Evolutionary conservation across 371 early-diverging fungal species (phyloP), one percentile per base, ranked within the genome.

Genomic region (Rhizopus stolonifer): DNA sequence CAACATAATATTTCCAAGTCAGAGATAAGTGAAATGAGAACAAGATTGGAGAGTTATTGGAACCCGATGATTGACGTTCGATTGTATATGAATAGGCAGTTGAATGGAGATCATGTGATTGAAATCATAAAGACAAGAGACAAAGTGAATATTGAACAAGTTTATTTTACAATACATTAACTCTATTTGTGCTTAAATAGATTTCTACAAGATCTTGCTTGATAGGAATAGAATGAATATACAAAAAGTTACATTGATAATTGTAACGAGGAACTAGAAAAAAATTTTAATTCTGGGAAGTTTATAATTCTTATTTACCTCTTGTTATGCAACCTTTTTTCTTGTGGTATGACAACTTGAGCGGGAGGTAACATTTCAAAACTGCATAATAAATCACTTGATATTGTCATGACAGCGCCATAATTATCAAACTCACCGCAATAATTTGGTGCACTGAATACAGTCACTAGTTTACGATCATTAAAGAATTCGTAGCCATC

Each of bases 401-500:
- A 90, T 24, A 97, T 94, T 18, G 86, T 81, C 96, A 98, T 93
- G 59, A 96, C 90, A 2, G 92, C 96, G 2, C 94, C 94, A 56
- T 79, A 85, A 49, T 97, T 98, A 64, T 95, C 95, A 79, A 96
- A 97, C 67, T 96, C 97, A 25, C 97, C 98, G 67, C 99, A 99
- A 61, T 98, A 99, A 74, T 99, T 97, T 18, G 99, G 99, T 4
- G 99, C 99, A 21, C 92, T 91, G 64, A 98, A 99, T 24, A 99
- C 78, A 3, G 99, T 99, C 1, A 99, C 99, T 23, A 98, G 72
- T 24, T 85, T 86, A 46, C 95, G 83, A 52, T 94, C 87, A 51
- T 92, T 91, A 79, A 98, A 98, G 72, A 99, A 99, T 72, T 98
- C 97, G 69, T 99, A 99, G n/a, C 99, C 98, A 61, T 97, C 98